phyloP scores from a whole-genome alignment of 352 stramenopile genomes.

The Pythium sp. region DNA sequence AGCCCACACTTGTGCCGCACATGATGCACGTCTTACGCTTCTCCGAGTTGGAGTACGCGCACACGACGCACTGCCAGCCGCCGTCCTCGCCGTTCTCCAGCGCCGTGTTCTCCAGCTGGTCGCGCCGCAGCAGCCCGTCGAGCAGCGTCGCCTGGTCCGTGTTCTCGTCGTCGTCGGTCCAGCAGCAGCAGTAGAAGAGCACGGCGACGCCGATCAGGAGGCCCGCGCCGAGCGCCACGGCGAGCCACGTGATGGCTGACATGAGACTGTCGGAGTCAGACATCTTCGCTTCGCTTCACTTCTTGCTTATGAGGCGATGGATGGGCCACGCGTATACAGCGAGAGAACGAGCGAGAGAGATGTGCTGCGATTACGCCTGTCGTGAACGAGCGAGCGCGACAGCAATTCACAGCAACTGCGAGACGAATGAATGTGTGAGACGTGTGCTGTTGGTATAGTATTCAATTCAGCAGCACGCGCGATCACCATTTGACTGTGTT shows the following conservation, averaged over 20 bases:
- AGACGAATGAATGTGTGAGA: not conserved
- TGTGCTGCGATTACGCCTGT: not conserved
- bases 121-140: conserved; percentile 57
- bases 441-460: not conserved
- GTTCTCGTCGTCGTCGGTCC: conserved; percentile 14
- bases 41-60: conserved; percentile 49
- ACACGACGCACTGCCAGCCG: conserved; percentile 73
- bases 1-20: conserved; percentile 44
- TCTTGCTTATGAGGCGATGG: not conserved
- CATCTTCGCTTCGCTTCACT: not conserved
- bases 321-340: not conserved
- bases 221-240: conserved; percentile 28
- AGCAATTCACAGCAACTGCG: not conserved
- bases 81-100: conserved; percentile 46
- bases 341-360: not conserved
- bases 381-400: not conserved
- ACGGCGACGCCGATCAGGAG: conserved; percentile 25
- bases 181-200: conserved; percentile 58
- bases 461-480: not conserved
- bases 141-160: conserved; percentile 27
- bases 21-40: conserved; percentile 53
- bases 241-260: conserved; percentile 36
- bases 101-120: conserved; percentile 55
- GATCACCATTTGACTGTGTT: not conserved
- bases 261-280: conserved; percentile 23